Evolutionary conservation across 805 yeast species (phyloP).

Genomic region (Kazachstania kunashirensis): DNA sequence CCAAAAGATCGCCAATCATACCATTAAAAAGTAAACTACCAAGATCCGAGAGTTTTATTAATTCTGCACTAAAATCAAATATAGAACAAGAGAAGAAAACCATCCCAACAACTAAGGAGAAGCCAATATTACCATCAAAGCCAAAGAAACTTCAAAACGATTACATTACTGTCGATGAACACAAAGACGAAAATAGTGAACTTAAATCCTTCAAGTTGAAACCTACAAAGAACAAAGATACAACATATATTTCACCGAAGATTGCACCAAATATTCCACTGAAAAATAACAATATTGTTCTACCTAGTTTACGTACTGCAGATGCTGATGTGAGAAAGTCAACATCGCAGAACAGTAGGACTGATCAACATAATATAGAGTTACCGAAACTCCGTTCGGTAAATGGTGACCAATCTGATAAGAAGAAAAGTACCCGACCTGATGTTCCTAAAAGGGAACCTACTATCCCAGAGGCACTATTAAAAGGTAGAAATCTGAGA

Average conservation of each 20-base stretch:
- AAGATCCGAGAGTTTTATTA: conserved; percentile 16
- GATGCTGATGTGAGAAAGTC: conserved; percentile 1
- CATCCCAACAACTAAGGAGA: neutral
- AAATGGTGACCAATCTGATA: neutral
- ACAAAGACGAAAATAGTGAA: conserved; percentile 1
- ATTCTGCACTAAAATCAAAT: conserved; percentile 12
- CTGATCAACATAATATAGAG: conserved; percentile 1
- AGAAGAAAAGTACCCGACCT: conserved; percentile 1
- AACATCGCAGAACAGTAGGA: neutral
- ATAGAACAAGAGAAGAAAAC: neutral
- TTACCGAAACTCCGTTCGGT: conserved; percentile 13
- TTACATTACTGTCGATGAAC: neutral
- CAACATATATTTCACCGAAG: too few species aligned
- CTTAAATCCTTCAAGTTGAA: conserved; percentile 6
- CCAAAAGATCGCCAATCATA: neutral
- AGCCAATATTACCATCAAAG: conserved; percentile 13
- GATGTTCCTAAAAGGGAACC: conserved; percentile 6
- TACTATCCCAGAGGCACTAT: conserved; percentile 19
- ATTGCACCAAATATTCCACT: conserved; percentile 13
- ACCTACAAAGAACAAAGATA: conserved; percentile 6
- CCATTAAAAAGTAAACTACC: conserved; percentile 1
- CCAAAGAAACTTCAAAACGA: conserved; percentile 3
- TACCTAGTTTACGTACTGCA: conserved; percentile 9
- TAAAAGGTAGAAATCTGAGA: conserved; percentile 5
- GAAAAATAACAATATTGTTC: conserved; percentile 6